Conservation (phyloP, 495 filamentous ascomycete species). For the Penicillium cataractarum region DNA sequence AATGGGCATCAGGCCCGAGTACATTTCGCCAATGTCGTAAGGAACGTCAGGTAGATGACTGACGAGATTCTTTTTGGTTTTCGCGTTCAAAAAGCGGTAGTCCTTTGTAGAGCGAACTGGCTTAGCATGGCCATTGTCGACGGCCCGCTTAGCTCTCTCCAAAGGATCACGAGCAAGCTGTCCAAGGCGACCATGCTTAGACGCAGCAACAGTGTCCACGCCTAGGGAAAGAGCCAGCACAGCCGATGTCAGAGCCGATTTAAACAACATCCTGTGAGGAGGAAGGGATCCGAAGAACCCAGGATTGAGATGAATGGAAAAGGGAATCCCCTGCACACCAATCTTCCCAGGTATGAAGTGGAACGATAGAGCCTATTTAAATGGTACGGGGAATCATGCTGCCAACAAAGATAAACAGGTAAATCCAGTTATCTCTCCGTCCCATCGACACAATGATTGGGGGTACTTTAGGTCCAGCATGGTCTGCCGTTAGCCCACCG, state of each 20-base stretch:
- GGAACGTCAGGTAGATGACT: slow-evolving; percentile 71
- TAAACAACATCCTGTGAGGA: slow-evolving; percentile 33
- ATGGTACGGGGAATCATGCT: background rate
- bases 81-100: slow-evolving; percentile 42
- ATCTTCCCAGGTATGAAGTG: background rate
- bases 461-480: background rate
- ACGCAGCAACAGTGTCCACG: slow-evolving; percentile 30
- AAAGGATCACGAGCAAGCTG: slow-evolving; percentile 78
- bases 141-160: slow-evolving; percentile 77
- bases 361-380: slow-evolving; percentile 4
- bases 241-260: slow-evolving; percentile 33
- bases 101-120: slow-evolving; percentile 22
- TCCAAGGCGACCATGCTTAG: slow-evolving; percentile 38
- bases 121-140: slow-evolving; percentile 49
- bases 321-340: slow-evolving; percentile 1
- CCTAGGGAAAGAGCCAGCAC: slow-evolving; percentile 33
- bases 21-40: slow-evolving; percentile 76
- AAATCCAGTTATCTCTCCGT: background rate
- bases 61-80: slow-evolving; percentile 60
- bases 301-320: background rate
- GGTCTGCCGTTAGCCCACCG: background rate
- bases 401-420: background rate
- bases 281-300: background rate
- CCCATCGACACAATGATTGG: background rate
- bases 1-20: slow-evolving; percentile 75